Evolutionary conservation across 345 rosid species (phyloP).

Genomic region (Populus pruinosa): DNA sequence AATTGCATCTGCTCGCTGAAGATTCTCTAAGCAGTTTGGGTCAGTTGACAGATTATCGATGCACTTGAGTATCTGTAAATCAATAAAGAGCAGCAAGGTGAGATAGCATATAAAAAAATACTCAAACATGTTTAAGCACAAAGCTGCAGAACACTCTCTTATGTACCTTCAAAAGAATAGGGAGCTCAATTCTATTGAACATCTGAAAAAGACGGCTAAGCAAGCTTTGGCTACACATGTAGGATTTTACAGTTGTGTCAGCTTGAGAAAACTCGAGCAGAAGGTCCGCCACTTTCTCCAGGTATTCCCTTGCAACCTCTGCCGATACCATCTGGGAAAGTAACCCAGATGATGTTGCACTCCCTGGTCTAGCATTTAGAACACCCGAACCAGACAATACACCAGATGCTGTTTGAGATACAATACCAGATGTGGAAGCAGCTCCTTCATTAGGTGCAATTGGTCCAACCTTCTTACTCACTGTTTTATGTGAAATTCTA

Average conservation of each 20-base stretch:
- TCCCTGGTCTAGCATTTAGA: conserved; percentile 92
- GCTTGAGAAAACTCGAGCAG: conserved; percentile 97
- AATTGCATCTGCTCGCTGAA: conserved; percentile 95
- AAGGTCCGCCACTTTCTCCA: conserved; percentile 95
- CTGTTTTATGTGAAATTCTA: conserved; percentile 56
- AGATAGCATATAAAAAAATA: neutral
- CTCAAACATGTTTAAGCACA: neutral
- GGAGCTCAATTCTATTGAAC: conserved; percentile 83
- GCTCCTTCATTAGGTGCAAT: conserved; percentile 53
- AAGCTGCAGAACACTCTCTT: neutral
- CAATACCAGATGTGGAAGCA: conserved; percentile 76
- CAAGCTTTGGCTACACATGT: conserved; percentile 91
- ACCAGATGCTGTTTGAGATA: conserved; percentile 91
- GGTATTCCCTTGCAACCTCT: conserved; percentile 89
- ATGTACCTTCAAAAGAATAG: conserved; percentile 79
- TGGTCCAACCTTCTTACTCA: conserved; percentile 56
- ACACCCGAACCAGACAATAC: conserved; percentile 97
- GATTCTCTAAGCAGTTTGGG: conserved; percentile 94
- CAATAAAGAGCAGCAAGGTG: conserved; percentile 15
- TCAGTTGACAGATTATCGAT: conserved; percentile 84
- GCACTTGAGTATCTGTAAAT: conserved; percentile 69
- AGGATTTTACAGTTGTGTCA: conserved; percentile 83
- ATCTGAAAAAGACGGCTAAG: conserved; percentile 89
- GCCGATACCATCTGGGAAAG: conserved; percentile 91
- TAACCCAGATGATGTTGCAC: conserved; percentile 91